Conservation (phyloP, 257 asterid genomes). For the Nicotiana tomentosiformis region DNA sequence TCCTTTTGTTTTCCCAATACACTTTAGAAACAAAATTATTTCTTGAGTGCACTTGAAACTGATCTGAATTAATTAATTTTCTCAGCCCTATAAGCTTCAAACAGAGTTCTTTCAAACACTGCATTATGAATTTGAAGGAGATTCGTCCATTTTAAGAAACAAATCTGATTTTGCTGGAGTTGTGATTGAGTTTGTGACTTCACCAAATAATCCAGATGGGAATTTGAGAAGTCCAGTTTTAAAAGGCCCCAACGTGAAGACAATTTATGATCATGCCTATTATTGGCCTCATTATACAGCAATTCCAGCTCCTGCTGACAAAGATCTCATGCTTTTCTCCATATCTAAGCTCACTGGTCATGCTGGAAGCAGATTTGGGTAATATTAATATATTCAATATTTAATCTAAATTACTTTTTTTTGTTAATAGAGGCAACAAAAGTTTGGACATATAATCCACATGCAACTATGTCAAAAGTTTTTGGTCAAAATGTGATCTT, state of each 20-base stretch:
- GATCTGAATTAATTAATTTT: not conserved
- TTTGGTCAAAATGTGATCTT: too few species aligned
- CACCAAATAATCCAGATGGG: conserved; percentile 76
- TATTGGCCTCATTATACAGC: conserved; percentile 82
- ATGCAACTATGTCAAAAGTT: too few species aligned
- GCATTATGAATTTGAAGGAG: conserved; percentile 45
- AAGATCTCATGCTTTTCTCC: conserved; percentile 62
- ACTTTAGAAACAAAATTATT: not conserved
- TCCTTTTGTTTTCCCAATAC: too few species aligned
- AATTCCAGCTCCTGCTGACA: conserved; percentile 54
- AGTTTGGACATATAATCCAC: too few species aligned
- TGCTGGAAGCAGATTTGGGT: conserved; percentile 84
- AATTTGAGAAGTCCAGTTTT: conserved; percentile 32
- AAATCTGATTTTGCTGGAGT: conserved; percentile 18
- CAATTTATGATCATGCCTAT: conserved; percentile 61
- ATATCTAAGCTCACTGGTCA: conserved; percentile 77
- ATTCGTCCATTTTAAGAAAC: conserved; percentile 28
- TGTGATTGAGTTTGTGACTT: conserved; percentile 62
- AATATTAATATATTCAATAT: not conserved
- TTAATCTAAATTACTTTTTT: too few species aligned
- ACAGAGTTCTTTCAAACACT: conserved; percentile 41
- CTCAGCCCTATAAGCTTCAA: conserved; percentile 49
- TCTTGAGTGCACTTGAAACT: not conserved
- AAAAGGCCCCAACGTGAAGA: conserved; percentile 24
- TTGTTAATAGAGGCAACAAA: too few species aligned